Evolutionary conservation across 2,329 filamentous ascomycete species (phyloP).

Genomic region (Aureobasidium sp.): DNA sequence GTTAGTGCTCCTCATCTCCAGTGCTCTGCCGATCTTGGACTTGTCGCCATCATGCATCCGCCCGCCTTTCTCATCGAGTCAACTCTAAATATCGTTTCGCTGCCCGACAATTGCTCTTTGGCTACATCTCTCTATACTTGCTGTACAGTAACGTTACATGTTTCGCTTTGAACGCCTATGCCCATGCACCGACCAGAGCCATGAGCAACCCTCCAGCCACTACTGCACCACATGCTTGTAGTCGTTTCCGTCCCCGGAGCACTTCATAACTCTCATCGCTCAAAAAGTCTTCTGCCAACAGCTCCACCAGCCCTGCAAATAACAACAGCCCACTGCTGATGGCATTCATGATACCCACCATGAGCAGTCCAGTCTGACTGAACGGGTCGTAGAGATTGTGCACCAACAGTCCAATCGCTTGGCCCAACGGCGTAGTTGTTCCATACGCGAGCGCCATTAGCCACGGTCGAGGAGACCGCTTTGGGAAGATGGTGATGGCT

Average conservation of each 20-base stretch:
- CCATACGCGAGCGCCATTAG: constrained; percentile 59
- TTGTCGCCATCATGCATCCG: constrained; percentile 8
- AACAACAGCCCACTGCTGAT: constrained; percentile 42
- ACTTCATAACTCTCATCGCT: constrained; percentile 58
- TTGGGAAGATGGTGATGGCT: constrained; percentile 62
- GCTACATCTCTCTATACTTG: not conserved
- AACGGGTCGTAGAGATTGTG: constrained; percentile 45
- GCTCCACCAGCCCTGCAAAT: constrained; percentile 45
- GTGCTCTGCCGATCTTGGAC: not conserved
- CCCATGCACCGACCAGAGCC: constrained; percentile 62
- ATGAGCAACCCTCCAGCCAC: constrained; percentile 55
- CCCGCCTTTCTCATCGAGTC: no score
- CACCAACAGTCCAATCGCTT: constrained; percentile 44
- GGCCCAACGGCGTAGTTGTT: constrained; percentile 47
- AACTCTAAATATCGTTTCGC: no score
- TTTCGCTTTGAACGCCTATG: constrained; percentile 29
- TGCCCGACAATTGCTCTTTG: not conserved
- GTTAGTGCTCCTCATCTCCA: constrained; percentile 1
- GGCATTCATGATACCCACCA: constrained; percentile 46
- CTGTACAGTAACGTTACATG: no score
- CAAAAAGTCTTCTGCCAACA: constrained; percentile 48
- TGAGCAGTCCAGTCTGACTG: constrained; percentile 42
- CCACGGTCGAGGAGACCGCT: constrained; percentile 67
- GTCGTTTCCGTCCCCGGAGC: constrained; percentile 49
- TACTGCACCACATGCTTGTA: constrained; percentile 57